A percentile compares a stretch with the other conserved stretches of the same genome.
phyloP scores from a whole-genome alignment of 331 rosid genomes.

The Spiraea crenata region DNA sequence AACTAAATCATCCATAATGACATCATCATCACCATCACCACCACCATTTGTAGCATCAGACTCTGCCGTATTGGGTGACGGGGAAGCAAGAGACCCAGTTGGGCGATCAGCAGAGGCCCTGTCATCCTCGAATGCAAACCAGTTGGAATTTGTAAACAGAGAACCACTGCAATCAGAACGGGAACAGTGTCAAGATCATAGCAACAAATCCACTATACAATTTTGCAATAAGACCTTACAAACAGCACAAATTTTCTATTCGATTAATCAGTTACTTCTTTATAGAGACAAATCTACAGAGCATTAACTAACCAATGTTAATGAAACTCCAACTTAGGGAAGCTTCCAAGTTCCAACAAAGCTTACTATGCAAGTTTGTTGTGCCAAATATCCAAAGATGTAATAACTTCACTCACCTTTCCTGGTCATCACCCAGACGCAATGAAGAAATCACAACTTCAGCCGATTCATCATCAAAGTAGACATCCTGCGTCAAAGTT shows the following conservation, averaged over 20 bases:
- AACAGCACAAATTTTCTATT: background rate
- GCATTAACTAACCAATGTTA: background rate
- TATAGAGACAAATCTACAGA: no score
- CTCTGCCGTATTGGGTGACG: slow-evolving; percentile 65
- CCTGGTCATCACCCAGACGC: slow-evolving; percentile 97
- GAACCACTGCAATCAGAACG: slow-evolving; percentile 63
- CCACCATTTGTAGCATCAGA: slow-evolving; percentile 33
- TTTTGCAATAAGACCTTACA: no score
- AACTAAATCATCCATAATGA: slow-evolving; percentile 63
- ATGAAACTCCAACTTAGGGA: background rate
- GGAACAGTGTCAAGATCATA: slow-evolving; percentile 10
- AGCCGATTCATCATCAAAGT: slow-evolving; percentile 99
- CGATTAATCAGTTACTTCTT: background rate
- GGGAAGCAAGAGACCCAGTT: slow-evolving; percentile 63
- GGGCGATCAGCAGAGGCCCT: slow-evolving; percentile 61
- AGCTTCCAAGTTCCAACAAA: background rate
- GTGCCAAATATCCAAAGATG: slow-evolving; percentile 1
- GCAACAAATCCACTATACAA: background rate
- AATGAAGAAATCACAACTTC: slow-evolving; percentile 95
- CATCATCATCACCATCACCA: slow-evolving; percentile 52
- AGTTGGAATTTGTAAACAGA: slow-evolving; percentile 94
- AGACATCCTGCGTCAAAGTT: slow-evolving; percentile 67
- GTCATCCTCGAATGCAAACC: slow-evolving; percentile 96
- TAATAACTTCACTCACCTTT: slow-evolving; percentile 49
- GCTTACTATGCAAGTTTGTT: background rate